Evolutionary conservation across 495 filamentous ascomycete genomes (phyloP).

Genomic region (Aspergillus affinis): DNA sequence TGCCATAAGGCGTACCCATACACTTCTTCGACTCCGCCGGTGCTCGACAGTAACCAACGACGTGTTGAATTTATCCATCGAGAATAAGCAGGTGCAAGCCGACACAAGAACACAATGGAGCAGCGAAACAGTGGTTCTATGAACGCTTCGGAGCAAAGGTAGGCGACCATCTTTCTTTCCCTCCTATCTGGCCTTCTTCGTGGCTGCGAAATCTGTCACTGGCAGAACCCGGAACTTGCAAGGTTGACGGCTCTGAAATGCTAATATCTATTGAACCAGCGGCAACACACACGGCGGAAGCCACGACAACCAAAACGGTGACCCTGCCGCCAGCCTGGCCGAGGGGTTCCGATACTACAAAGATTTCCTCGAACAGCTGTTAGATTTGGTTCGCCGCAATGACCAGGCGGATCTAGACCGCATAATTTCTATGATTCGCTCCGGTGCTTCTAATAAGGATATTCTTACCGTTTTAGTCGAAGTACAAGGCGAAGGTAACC

Average conservation of each 20-base stretch:
- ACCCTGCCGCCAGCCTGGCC: neutral
- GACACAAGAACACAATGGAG: neutral
- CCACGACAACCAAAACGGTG: slow-evolving; percentile 5
- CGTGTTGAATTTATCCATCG: no score
- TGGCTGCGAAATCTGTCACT: neutral
- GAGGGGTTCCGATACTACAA: slow-evolving; percentile 28
- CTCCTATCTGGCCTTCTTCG: neutral
- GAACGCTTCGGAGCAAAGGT: slow-evolving; percentile 4
- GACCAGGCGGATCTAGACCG: slow-evolving; percentile 24
- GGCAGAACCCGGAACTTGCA: neutral
- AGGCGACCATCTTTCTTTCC: neutral
- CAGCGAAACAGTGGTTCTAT: neutral
- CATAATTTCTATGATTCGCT: slow-evolving; percentile 34
- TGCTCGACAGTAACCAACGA: neutral
- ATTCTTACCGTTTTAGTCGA: slow-evolving; percentile 29
- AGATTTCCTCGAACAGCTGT: slow-evolving; percentile 30
- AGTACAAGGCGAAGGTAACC: slow-evolving; percentile 5
- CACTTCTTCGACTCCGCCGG: neutral
- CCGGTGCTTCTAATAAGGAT: slow-evolving; percentile 32
- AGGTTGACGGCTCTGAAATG: neutral
- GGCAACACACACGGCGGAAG: slow-evolving; percentile 3
- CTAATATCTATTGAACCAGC: slow-evolving; percentile 12
- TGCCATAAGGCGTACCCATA: neutral
- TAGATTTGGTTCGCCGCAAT: slow-evolving; percentile 28
- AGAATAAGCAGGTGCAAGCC: no score